These are phyloP conservation scores for Trichoderma sp. DNA, from an alignment of 2,329 filamentous ascomycete genomes.

Conservation along the genomic window DNA sequence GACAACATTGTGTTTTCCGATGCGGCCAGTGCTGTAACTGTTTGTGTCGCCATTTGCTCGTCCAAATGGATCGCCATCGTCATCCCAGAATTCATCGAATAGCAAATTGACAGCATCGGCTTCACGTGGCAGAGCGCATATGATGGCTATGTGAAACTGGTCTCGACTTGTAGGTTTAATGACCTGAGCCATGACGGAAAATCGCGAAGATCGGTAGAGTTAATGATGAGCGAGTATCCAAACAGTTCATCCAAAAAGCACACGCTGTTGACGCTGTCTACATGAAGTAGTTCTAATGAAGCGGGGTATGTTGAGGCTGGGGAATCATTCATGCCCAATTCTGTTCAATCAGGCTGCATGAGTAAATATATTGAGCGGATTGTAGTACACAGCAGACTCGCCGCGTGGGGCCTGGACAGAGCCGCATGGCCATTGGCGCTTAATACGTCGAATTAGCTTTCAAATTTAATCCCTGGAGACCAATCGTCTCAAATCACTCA, in stretches of 20 bases:
- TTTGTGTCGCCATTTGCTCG: slow-evolving; percentile 32
- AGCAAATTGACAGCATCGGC: slow-evolving; percentile 28
- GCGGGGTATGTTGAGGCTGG: slow-evolving; percentile 3
- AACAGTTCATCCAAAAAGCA: not conserved
- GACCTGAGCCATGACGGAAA: not conserved
- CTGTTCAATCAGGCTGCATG: not conserved
- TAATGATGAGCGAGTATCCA: not conserved
- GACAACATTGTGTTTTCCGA: slow-evolving; percentile 33
- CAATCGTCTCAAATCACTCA: not conserved
- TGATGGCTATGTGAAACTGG: slow-evolving; percentile 31
- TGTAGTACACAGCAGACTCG: not conserved
- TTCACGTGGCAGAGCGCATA: slow-evolving; percentile 33
- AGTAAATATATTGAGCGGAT: not conserved
- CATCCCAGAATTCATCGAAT: slow-evolving; percentile 34
- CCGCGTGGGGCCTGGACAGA: not conserved
- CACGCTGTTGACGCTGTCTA: not conserved
- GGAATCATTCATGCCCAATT: not conserved
- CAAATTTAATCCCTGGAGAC: not conserved
- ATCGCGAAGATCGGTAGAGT: not conserved
- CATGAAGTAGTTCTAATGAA: not conserved
- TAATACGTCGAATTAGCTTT: not conserved
- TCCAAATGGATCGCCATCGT: slow-evolving; percentile 25
- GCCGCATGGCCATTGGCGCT: not conserved
- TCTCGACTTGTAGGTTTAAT: not conserved
- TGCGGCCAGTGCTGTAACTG: slow-evolving; percentile 33